Evolutionary conservation across 345 rosid genomes (phyloP), one percentile per base, ranked within the genome.

Genomic region (Camelina sativa): DNA sequence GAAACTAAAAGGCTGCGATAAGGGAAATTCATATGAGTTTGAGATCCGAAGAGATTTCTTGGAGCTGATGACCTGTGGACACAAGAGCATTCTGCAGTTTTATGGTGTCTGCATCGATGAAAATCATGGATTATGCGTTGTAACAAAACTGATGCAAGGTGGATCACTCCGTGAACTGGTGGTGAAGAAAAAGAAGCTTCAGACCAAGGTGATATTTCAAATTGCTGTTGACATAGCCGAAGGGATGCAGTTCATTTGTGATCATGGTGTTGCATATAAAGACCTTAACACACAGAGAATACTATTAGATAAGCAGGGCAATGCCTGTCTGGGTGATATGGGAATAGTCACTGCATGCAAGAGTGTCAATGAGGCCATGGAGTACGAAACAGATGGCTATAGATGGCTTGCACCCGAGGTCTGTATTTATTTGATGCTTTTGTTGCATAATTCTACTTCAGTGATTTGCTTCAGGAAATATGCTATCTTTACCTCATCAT

Each of bases 341-440:
- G 97, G 97, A 50, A 80, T 95, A 61, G 86, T 92, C 70, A 74
- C 92, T 58, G 92, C 92, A 67, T 90, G 97, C 86, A 92, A 90
- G 86, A 88, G 85, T 81, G 79, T 79, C 53, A 89, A 87, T 1
- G 97, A 95, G 79, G 92, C 92, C 3, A 78, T 81, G 94, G 97
- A 95, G 80, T 95, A 95, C 64, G 99, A 95, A 85, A 95, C 97
- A 8, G 99, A 95, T 84, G 99, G 99, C 60, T 95, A 95, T 76
- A 88, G 97, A 12, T 92, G 99, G 99, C 90, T 92, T 73, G 97
- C 97, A 80, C 99, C 96, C 2, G 99, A 95, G 99, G 99, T 90
- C 66, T 40, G 89, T 84, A 47, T 64, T 61, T 62, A 67, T 80
- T 11, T 69, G 67, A 28, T 5, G 28, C 66, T 63, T 28, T 74